Conservation (phyloP, 2,329 filamentous ascomycete species). For the Epichloe sp. region DNA sequence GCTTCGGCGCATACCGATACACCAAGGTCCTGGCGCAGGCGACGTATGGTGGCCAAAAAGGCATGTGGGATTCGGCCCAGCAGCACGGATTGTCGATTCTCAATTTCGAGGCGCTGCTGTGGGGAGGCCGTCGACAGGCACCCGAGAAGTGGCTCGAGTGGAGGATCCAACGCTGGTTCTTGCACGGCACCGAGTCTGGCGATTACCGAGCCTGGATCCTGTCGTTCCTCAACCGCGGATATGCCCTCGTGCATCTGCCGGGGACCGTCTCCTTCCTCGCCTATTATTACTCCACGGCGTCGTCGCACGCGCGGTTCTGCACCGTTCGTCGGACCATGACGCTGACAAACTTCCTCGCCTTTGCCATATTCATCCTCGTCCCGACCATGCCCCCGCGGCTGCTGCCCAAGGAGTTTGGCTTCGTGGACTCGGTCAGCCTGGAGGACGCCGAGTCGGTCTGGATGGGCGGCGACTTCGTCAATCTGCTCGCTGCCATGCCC, state of each 20-base stretch:
- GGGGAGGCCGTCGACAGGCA: slow-evolving; percentile 4
- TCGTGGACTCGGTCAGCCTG: slow-evolving; percentile 40
- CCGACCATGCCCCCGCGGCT: slow-evolving; percentile 45
- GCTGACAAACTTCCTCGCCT: slow-evolving; percentile 41
- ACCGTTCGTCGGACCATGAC: slow-evolving; percentile 40
- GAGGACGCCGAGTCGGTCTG: slow-evolving; percentile 17
- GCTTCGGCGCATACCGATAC: slow-evolving; percentile 6
- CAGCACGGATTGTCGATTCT: slow-evolving; percentile 4
- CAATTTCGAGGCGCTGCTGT: slow-evolving; percentile 6
- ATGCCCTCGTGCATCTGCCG: slow-evolving; percentile 62
- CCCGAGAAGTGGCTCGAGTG: slow-evolving; percentile 8
- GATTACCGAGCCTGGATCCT: slow-evolving; percentile 30
- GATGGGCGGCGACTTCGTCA: slow-evolving; percentile 31
- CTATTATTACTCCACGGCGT: slow-evolving; percentile 53
- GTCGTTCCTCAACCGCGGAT: slow-evolving; percentile 53
- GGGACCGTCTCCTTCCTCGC: slow-evolving; percentile 51
- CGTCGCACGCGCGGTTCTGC: slow-evolving; percentile 41
- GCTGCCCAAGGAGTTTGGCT: slow-evolving; percentile 41
- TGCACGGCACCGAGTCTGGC: slow-evolving; percentile 36
- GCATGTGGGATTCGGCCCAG: slow-evolving; percentile 26
- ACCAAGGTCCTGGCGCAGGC: slow-evolving; percentile 8
- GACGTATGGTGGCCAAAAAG: slow-evolving; percentile 6
- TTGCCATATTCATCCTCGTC: slow-evolving; percentile 40
- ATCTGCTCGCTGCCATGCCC: slow-evolving; percentile 44
- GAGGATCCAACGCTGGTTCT: slow-evolving; percentile 42